Conservation (phyloP, 192 early-diverging fungal species). For the Podila epigama region DNA sequence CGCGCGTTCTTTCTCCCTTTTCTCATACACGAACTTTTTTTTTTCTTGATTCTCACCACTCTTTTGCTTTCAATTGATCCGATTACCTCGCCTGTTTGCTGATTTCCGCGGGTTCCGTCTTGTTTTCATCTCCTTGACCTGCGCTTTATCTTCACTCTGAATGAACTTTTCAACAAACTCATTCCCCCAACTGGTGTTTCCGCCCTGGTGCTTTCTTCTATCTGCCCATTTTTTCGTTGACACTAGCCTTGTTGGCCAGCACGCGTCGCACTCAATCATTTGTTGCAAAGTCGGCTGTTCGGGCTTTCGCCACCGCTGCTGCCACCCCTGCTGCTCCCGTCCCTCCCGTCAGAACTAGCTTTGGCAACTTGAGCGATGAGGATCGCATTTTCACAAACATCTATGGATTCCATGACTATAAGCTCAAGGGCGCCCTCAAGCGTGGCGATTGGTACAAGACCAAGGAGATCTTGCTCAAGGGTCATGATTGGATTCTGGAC, state of each 20-base stretch:
- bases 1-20: too few species aligned
- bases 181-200: not conserved
- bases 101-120: too few species aligned
- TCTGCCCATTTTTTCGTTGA: not conserved
- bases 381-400: constrained; percentile 99
- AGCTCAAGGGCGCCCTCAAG: constrained; percentile 88
- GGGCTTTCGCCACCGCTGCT: constrained; percentile 19
- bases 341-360: constrained; percentile 55
- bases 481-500: constrained; percentile 96
- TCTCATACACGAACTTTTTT: too few species aligned
- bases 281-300: constrained; percentile 25
- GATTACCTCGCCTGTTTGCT: too few species aligned
- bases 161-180: too few species aligned
- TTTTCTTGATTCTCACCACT: too few species aligned
- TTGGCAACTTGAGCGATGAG: constrained; percentile 82
- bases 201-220: not conserved
- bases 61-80: too few species aligned
- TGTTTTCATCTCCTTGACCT: too few species aligned
- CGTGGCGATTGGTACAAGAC: constrained; percentile 99
- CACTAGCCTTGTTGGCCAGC: constrained; percentile 42
- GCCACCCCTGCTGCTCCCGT: constrained; percentile 43
- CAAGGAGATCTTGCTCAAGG: constrained; percentile 96
- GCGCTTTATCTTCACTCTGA: too few species aligned
- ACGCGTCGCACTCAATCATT: constrained; percentile 47
- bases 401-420: constrained; percentile 91